A percentile compares a stretch with the other conserved stretches of the same genome.
These are phyloP conservation scores for Knoxdaviesia proteae DNA, from an alignment of 2,329 filamentous ascomycete species.

Conservation along the genomic window DNA sequence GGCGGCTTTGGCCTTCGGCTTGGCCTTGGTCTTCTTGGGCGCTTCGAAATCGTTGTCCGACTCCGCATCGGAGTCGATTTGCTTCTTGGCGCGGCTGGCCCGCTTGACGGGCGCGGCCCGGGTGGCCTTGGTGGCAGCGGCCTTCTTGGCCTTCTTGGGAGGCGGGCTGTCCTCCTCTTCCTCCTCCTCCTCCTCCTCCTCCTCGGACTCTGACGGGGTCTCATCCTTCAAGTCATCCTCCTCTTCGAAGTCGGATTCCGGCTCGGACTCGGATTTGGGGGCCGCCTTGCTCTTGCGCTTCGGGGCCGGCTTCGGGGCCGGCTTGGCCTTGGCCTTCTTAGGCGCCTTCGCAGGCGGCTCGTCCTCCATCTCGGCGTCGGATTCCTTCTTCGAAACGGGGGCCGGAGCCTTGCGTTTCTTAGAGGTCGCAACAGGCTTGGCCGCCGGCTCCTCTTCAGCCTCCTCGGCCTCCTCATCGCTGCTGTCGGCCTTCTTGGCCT, in stretches of 20 bases:
- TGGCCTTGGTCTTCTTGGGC: background rate
- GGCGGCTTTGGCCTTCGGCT: background rate
- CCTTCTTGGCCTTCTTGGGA: conserved; percentile 16
- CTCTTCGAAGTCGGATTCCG: background rate
- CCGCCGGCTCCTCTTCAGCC: background rate
- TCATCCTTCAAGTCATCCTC: background rate
- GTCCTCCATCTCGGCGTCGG: background rate
- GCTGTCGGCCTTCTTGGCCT: conserved; percentile 6
- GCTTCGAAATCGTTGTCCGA: conserved; percentile 1
- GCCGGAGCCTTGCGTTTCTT: no score
- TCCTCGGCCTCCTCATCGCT: conserved; percentile 1
- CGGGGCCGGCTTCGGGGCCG: background rate
- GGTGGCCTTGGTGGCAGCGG: background rate
- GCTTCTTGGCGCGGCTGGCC: conserved; percentile 8
- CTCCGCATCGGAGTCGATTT: conserved; percentile 2
- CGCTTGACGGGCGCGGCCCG: background rate
- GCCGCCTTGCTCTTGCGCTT: background rate
- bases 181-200: conserved; percentile 7
- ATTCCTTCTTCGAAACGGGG: no score
- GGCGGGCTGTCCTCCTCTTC: conserved; percentile 14
- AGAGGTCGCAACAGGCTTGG: no score
- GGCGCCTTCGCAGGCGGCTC: background rate
- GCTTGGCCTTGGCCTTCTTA: conserved; percentile 1
- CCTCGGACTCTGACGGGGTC: conserved; percentile 1
- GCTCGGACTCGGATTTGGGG: background rate